phyloP scores from a whole-genome alignment of 1,139 yeast genomes.

The Nadsonia starkeyi-henricii region DNA sequence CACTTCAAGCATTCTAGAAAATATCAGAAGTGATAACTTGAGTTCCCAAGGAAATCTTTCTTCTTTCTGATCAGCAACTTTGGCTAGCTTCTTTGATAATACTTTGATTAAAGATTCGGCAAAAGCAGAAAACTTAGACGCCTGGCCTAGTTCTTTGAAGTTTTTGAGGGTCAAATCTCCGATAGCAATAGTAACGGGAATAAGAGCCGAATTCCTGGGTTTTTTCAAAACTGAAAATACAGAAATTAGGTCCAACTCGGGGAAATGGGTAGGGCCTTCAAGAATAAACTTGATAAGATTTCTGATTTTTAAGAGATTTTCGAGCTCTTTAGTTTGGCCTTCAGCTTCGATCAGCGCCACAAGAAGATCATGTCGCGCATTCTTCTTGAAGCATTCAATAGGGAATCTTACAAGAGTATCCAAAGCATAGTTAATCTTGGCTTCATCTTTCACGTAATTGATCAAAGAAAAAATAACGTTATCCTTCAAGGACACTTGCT shows the following conservation, averaged over 20 bases:
- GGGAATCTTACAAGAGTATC: conserved; percentile 9
- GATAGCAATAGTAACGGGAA: neutral
- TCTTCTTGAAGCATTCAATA: conserved; percentile 10
- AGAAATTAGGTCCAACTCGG: neutral
- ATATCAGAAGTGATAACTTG: neutral
- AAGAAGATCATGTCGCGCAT: conserved; percentile 5
- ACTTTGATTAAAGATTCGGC: neutral
- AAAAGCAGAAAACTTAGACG: neutral
- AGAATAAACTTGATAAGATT: neutral
- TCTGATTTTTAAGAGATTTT: conserved; percentile 1
- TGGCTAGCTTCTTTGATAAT: neutral
- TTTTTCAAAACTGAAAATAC: neutral
- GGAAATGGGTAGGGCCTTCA: neutral
- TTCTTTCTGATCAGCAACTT: neutral
- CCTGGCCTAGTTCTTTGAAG: neutral
- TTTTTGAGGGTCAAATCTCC: neutral
- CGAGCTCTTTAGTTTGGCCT: neutral
- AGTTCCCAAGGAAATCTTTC: neutral
- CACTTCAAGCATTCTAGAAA: neutral
- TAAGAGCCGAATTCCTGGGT: neutral
- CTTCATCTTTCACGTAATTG: conserved; percentile 3
- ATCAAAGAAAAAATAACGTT: conserved; percentile 9
- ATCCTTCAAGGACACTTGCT: conserved; percentile 11
- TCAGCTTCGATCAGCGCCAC: conserved; percentile 3
- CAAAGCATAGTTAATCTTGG: neutral